Conservation (phyloP, 2,329 filamentous ascomycete genomes). For the Xylariaceae sp. region DNA sequence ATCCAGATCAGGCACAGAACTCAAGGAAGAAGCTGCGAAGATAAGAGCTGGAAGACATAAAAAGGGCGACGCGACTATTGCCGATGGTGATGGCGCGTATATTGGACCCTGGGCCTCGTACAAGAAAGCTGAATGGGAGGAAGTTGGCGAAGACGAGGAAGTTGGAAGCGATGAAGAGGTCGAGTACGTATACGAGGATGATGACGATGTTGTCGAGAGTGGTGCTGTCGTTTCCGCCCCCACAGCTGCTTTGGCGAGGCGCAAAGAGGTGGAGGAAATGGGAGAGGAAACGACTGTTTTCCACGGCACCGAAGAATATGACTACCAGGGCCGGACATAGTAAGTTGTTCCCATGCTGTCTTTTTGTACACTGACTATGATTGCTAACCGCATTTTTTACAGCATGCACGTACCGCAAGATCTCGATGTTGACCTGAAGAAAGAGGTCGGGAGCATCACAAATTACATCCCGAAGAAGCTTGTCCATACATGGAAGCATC, state of each 20-base stretch:
- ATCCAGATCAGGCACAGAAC: constrained; percentile 46
- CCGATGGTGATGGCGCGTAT: constrained; percentile 83
- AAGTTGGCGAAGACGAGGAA: constrained; percentile 67
- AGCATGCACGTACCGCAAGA: constrained; percentile 91
- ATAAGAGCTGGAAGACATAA: constrained; percentile 71
- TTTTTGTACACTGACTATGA: not conserved
- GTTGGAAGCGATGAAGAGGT: constrained; percentile 75
- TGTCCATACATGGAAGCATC: constrained; percentile 81
- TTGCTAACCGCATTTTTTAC: constrained; percentile 1
- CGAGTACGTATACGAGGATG: constrained; percentile 71
- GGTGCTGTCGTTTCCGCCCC: constrained; percentile 56
- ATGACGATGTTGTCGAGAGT: constrained; percentile 57
- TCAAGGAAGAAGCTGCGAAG: constrained; percentile 65
- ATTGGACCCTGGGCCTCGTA: constrained; percentile 93
- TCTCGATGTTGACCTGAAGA: constrained; percentile 75
- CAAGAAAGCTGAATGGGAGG: constrained; percentile 64
- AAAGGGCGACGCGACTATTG: constrained; percentile 77
- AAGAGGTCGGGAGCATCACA: constrained; percentile 71
- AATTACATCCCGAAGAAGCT: constrained; percentile 96
- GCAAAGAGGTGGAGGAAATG: constrained; percentile 53
- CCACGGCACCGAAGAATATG: constrained; percentile 74
- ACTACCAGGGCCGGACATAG: constrained; percentile 93
- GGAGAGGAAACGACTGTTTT: constrained; percentile 80
- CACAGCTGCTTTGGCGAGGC: constrained; percentile 45
- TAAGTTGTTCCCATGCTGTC: not conserved